These are phyloP conservation scores for Fusarium anthophilum DNA, from an alignment of 2,329 filamentous ascomycete genomes.

Conservation along the genomic window DNA sequence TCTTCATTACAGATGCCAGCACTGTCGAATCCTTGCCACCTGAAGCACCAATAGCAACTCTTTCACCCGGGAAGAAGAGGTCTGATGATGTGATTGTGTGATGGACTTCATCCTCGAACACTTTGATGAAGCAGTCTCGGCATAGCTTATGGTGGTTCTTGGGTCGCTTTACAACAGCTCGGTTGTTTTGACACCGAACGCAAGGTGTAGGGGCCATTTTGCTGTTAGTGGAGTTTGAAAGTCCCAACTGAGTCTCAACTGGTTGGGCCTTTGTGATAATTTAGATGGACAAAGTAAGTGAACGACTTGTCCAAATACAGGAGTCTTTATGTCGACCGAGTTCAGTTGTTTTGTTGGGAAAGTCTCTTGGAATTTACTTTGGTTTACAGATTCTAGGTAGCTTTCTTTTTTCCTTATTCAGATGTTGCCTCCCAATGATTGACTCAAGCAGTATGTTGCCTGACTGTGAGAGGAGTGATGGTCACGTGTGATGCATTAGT, in stretches of 20 bases:
- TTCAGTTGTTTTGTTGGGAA: neutral
- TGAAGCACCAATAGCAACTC: slow-evolving; percentile 92
- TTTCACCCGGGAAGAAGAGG: slow-evolving; percentile 87
- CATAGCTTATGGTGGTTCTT: slow-evolving; percentile 97
- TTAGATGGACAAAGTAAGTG: neutral
- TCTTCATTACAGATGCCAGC: slow-evolving; percentile 92
- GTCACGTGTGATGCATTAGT: slow-evolving; percentile 29
- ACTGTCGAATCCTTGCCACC: slow-evolving; percentile 98
- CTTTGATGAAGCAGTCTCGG: slow-evolving; percentile 82
- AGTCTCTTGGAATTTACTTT: neutral
- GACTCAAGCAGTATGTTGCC: slow-evolving; percentile 25
- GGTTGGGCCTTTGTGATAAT: neutral
- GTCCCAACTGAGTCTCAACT: neutral
- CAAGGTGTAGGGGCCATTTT: slow-evolving; percentile 82
- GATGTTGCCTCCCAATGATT: slow-evolving; percentile 8
- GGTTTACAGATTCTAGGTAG: slow-evolving; percentile 12
- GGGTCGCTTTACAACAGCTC: slow-evolving; percentile 90
- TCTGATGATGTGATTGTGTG: slow-evolving; percentile 84
- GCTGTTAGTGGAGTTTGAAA: neutral
- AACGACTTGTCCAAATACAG: neutral
- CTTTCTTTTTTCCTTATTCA: neutral
- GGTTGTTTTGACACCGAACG: slow-evolving; percentile 76
- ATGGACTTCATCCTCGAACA: slow-evolving; percentile 94
- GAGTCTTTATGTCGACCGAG: neutral
- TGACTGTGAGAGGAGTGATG: slow-evolving; percentile 7